Conservation (phyloP, 371 early-diverging fungal species). For the Neoconidiobolus thromboides region DNA sequence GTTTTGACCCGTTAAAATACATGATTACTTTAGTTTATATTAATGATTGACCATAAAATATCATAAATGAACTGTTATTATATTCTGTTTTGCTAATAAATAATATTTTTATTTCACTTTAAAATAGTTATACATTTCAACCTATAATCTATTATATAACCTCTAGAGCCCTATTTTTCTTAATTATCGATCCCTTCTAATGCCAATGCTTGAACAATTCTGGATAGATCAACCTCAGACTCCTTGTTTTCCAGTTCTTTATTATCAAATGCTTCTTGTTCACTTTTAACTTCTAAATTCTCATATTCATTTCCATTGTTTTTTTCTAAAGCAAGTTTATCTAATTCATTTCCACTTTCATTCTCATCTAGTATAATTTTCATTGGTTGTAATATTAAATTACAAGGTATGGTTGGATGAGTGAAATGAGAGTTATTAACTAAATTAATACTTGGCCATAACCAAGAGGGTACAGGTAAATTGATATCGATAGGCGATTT, state of each 20-base stretch:
- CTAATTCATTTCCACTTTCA: not conserved
- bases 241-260: not conserved
- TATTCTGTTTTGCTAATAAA: too few relatives aligned
- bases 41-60: too few relatives aligned
- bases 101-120: too few relatives aligned
- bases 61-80: too few relatives aligned
- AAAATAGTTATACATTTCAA: too few relatives aligned
- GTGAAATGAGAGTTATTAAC: not conserved
- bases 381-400: not conserved
- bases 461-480: constrained; percentile 46
- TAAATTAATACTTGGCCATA: constrained; percentile 50
- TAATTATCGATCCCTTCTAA: not conserved
- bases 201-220: constrained; percentile 1
- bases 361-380: too few relatives aligned
- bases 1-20: too few relatives aligned
- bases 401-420: constrained; percentile 1
- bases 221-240: not conserved
- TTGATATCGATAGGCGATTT: constrained; percentile 46
- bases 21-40: too few relatives aligned
- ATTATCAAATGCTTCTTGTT: not conserved
- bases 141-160: too few relatives aligned
- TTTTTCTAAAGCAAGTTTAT: not conserved
- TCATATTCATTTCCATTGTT: not conserved
- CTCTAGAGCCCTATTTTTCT: too few relatives aligned
- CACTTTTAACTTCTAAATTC: not conserved